Base-by-base conservation (phyloP, 352 stramenopile species). In the Globisporangium viniferum region DNA sequence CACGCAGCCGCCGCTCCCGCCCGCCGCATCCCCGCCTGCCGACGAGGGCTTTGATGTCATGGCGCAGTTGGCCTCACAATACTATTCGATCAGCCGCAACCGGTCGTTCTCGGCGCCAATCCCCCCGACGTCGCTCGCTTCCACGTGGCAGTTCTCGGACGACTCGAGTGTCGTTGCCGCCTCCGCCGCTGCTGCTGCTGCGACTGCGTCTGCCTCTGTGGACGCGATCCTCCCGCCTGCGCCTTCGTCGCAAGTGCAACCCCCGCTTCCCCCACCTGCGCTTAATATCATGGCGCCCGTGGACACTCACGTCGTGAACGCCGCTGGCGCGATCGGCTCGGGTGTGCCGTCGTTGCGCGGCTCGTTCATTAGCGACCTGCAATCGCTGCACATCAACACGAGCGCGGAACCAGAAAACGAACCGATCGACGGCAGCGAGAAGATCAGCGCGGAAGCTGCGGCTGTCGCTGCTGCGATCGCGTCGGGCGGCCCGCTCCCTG, bases 41-140 rank as follows among this genome's bases (percentile, higher is more conserved):
- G 64, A 44, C 24, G 68, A 75, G 29, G 82, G 88, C 65, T 83
- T 93, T 71, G 86, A 94, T 67, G 82, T 94, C 36, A 92, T 94
- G 84, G 84, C 86, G 55, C 86, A 94, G 70, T 66, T 94, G 39
- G 86, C 86, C 44, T 93, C 82, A 44, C 85, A 93, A 72, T 94
- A 94, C 59, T 94, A 93, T 73, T 77, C 77, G 35, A 73, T 82
- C 57, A 88, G 80, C 49, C 82, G 82, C 59, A 92, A 87, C 71
- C 86, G 85, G 36, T 91, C 83, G 62, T 85, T 79, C 59, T 93
- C 83, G 63, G 85, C 83, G 27, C 85, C 82, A 20, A 89, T 93
- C 31, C 79, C 86, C 31, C 82, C 85, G 27, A 77, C 85, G n/a
- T 74, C 76, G 22, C 73, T 89, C 31, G 72, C 69, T n/a, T 73